These are phyloP conservation scores for Dictyophora rubrovolvata DNA, from an alignment of 768 basidiomycete genomes.

Conservation along the genomic window DNA sequence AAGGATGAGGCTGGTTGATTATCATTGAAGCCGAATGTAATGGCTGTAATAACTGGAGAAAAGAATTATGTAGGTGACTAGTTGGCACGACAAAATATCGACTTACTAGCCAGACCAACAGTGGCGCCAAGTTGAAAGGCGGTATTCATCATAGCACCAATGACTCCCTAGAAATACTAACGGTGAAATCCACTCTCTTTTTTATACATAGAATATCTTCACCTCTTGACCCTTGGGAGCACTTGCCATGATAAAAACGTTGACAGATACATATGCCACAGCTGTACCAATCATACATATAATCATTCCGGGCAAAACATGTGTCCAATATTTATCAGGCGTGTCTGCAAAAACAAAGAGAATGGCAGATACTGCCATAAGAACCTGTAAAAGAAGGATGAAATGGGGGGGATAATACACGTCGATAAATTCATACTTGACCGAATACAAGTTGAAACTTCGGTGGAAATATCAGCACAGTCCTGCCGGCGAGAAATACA, in stretches of 20 bases:
- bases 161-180: slow-evolving; percentile 31
- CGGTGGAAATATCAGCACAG: neutral
- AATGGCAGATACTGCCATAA: slow-evolving; percentile 29
- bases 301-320: slow-evolving; percentile 39
- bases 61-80: neutral
- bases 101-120: slow-evolving; percentile 31
- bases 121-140: slow-evolving; percentile 44
- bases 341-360: slow-evolving; percentile 33
- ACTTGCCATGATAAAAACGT: neutral
- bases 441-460: neutral
- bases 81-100: neutral
- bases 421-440: neutral
- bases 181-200: neutral
- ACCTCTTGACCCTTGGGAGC: neutral
- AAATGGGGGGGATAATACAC: neutral
- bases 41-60: neutral
- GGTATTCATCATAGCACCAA: slow-evolving; percentile 46
- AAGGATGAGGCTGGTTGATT: neutral
- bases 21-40: slow-evolving; percentile 1
- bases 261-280: slow-evolving; percentile 25
- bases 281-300: slow-evolving; percentile 30
- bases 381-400: slow-evolving; percentile 30
- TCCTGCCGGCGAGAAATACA: neutral
- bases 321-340: slow-evolving; percentile 34
- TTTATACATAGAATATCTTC: neutral